Percentiles rank a stretch among this genome's conserved stretches.
phyloP scores from a whole-genome alignment of 2,329 filamentous ascomycete species.

The Aspergillus proliferans region DNA sequence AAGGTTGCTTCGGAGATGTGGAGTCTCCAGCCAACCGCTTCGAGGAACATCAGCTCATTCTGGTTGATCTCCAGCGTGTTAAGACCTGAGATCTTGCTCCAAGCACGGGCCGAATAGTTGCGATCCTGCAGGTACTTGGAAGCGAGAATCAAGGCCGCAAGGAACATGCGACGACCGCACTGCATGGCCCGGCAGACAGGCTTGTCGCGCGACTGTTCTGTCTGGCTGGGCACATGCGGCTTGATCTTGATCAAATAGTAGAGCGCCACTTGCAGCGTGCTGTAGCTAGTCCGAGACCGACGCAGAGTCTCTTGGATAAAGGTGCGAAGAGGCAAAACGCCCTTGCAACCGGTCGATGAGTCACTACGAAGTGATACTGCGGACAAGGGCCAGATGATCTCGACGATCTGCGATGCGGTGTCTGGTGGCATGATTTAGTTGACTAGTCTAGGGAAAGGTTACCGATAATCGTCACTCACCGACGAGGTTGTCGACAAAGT shows the following conservation, averaged over 20 bases:
- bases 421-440: conserved; percentile 52
- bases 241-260: conserved; percentile 96
- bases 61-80: conserved; percentile 91
- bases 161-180: conserved; percentile 95
- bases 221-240: conserved; percentile 73
- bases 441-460: conserved; percentile 14
- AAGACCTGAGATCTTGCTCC: conserved; percentile 98
- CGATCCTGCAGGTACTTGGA: conserved; percentile 98
- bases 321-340: conserved; percentile 80
- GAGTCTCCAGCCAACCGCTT: conserved; percentile 87
- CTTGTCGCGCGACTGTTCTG: conserved; percentile 71
- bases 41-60: conserved; percentile 88
- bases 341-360: conserved; percentile 57
- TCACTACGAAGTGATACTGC: conserved; percentile 71
- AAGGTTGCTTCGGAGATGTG: conserved; percentile 87
- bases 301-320: conserved; percentile 97
- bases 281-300: conserved; percentile 93
- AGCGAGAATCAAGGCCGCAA: conserved; percentile 86
- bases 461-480: conserved; percentile 60
- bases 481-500: conserved; percentile 94
- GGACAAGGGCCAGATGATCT: conserved; percentile 92
- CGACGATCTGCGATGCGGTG: conserved; percentile 94
- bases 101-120: conserved; percentile 94
- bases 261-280: conserved; percentile 89
- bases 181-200: conserved; percentile 74